Evolutionary conservation across 495 filamentous ascomycete species (phyloP).

Genomic region (Bryoglossum gracile): DNA sequence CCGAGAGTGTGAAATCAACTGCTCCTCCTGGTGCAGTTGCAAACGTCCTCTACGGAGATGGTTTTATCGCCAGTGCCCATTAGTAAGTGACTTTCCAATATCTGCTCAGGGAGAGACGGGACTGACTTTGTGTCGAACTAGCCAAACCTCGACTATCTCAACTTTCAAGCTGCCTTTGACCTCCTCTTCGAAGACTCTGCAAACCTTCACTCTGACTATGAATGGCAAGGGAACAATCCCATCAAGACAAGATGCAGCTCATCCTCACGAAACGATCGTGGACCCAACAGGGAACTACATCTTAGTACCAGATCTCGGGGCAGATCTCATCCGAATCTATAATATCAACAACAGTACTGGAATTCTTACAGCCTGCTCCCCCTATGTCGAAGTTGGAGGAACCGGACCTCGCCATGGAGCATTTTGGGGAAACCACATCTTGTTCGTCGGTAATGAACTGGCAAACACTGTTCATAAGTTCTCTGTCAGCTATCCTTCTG

Average conservation of each 20-base stretch:
- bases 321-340: slow-evolving; percentile 59
- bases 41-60: slow-evolving; percentile 10
- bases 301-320: slow-evolving; percentile 61
- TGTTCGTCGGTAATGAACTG: slow-evolving; percentile 62
- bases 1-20: neutral
- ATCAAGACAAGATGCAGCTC: slow-evolving; percentile 48
- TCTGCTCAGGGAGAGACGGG: no score
- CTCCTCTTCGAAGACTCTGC: slow-evolving; percentile 2
- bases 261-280: slow-evolving; percentile 60
- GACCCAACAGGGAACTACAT: slow-evolving; percentile 61
- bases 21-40: slow-evolving; percentile 11
- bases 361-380: slow-evolving; percentile 29
- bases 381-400: slow-evolving; percentile 34
- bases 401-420: slow-evolving; percentile 60
- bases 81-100: slow-evolving; percentile 14
- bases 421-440: slow-evolving; percentile 42
- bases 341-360: slow-evolving; percentile 37
- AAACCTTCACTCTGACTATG: slow-evolving; percentile 10
- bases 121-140: no score
- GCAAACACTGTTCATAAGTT: slow-evolving; percentile 50
- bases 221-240: slow-evolving; percentile 8
- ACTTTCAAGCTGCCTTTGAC: slow-evolving; percentile 16
- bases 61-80: slow-evolving; percentile 14
- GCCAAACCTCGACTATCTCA: slow-evolving; percentile 8
- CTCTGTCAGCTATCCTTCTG: slow-evolving; percentile 43